phyloP scores from a whole-genome alignment of 495 filamentous ascomycete species.

The Stereocaulon alpinum region DNA sequence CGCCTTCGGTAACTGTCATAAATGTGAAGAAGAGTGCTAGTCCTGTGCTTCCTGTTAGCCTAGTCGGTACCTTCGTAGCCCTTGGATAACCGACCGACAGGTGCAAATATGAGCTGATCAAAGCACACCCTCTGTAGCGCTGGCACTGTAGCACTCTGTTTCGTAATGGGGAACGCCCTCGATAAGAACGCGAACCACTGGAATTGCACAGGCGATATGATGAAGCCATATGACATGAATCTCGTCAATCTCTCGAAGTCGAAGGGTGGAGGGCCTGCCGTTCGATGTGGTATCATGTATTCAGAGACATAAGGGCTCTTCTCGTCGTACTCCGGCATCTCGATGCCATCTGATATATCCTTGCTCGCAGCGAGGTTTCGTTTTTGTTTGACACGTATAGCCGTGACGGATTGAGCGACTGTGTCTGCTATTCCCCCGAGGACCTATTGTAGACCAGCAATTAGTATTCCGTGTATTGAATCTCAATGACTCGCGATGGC shows the following conservation, averaged over 20 bases:
- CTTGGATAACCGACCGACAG: conserved; percentile 49
- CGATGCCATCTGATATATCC: conserved; percentile 70
- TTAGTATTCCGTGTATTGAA: conserved; percentile 2
- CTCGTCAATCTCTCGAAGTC: conserved; percentile 88
- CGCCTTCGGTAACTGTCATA: conserved; percentile 95
- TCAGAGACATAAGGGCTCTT: conserved; percentile 59
- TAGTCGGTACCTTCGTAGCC: not conserved
- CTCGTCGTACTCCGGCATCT: conserved; percentile 81
- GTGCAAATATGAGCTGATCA: conserved; percentile 94
- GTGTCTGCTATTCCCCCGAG: conserved; percentile 92
- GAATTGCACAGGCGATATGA: conserved; percentile 93
- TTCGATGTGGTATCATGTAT: conserved; percentile 58
- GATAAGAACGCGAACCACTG: conserved; percentile 90
- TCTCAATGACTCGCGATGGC: not conserved
- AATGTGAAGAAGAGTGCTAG: conserved; percentile 85
- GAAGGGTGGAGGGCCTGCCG: conserved; percentile 64
- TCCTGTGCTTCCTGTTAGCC: conserved; percentile 36
- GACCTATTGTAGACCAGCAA: conserved; percentile 35
- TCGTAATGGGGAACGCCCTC: conserved; percentile 73
- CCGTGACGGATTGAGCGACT: conserved; percentile 84
- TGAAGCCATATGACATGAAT: conserved; percentile 94
- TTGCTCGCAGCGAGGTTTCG: conserved; percentile 44
- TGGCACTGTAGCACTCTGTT: conserved; percentile 58
- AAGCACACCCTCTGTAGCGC: conserved; percentile 82
- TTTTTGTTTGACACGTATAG: conserved; percentile 57